Evolutionary conservation across 2,329 filamentous ascomycete species (phyloP).

Genomic region (Achaetomium macrosporum): DNA sequence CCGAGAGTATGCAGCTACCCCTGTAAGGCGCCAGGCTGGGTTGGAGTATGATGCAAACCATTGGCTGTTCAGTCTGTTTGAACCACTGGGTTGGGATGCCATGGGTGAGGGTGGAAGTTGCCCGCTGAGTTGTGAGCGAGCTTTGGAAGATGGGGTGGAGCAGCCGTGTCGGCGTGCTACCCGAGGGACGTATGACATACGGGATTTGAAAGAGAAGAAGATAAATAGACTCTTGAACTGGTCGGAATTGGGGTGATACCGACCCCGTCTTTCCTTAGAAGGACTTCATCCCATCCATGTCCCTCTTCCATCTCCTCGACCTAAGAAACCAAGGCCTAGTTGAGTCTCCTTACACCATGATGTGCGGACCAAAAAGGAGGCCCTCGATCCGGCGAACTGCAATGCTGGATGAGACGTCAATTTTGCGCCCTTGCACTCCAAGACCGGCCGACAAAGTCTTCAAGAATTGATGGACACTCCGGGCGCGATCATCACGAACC

Average conservation of each 20-base stretch:
- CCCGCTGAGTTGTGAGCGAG: no score
- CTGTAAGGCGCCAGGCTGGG: background rate
- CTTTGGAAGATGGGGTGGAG: no score
- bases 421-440: background rate
- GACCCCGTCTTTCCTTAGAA: no score
- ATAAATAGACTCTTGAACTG: no score
- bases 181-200: no score
- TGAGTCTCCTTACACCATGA: no score
- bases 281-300: no score
- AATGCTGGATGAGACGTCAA: background rate
- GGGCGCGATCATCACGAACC: background rate
- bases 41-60: background rate
- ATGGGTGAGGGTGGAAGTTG: no score
- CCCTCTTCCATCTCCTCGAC: no score
- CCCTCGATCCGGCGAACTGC: background rate
- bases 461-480: background rate
- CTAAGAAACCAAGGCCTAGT: no score
- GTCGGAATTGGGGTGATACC: no score
- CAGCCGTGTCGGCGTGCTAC: background rate
- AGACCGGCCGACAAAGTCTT: background rate
- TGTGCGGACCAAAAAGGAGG: background rate
- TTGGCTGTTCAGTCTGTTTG: background rate
- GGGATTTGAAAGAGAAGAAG: no score
- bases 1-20: constrained; percentile 6
- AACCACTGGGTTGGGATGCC: constrained; percentile 2